phyloP scores from a whole-genome alignment of 164 flowering plant genomes.

The Tetracentron sinense region DNA sequence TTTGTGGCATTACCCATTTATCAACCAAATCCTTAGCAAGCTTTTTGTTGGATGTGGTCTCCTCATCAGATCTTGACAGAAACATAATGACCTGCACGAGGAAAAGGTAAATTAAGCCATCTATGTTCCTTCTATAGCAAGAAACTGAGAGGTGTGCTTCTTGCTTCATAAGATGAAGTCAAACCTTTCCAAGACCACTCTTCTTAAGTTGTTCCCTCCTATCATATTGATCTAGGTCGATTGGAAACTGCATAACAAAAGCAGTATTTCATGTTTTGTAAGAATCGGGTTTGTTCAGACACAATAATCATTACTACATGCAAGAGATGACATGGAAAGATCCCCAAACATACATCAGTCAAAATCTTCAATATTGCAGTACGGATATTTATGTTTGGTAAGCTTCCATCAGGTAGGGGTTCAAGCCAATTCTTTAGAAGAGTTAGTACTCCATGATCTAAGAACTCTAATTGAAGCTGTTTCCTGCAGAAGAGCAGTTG shows the following conservation, averaged over 20 bases:
- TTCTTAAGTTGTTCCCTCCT: no score
- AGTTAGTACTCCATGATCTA: conserved; percentile 88
- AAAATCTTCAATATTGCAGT: conserved; percentile 72
- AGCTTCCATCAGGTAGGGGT: conserved; percentile 96
- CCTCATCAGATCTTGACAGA: no score
- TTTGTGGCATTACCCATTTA: conserved; percentile 76
- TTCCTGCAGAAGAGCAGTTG: conserved; percentile 49
- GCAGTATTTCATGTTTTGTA: conserved; percentile 14
- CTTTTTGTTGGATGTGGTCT: conserved; percentile 77
- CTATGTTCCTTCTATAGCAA: not conserved
- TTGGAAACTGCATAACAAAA: no score
- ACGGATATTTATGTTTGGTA: conserved; percentile 87
- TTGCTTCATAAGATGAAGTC: not conserved
- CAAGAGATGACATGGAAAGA: not conserved
- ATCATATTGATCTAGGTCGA: no score
- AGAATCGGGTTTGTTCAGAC: not conserved
- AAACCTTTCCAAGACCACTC: conserved; percentile 91
- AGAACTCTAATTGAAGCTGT: conserved; percentile 86
- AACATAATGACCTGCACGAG: no score
- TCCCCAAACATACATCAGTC: conserved; percentile 51
- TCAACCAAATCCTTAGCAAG: conserved; percentile 97
- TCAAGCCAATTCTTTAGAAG: conserved; percentile 90
- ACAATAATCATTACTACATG: not conserved
- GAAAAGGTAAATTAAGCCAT: not conserved
- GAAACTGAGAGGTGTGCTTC: not conserved